phyloP scores from a whole-genome alignment of 176 grass and related monocot genomes.

The Oropetium thomaeum region DNA sequence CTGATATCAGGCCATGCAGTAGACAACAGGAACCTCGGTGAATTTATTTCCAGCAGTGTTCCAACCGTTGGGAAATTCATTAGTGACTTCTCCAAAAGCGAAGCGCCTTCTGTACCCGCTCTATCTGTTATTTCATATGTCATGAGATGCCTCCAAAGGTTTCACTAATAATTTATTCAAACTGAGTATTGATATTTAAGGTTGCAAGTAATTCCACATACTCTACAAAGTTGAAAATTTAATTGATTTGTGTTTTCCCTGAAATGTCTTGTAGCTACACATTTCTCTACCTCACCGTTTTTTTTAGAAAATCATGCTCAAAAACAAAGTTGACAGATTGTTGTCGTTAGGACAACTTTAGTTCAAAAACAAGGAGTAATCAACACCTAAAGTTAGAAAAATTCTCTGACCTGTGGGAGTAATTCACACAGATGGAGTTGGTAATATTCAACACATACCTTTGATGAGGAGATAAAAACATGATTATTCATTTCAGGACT shows the following conservation, averaged over 20 bases:
- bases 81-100: constrained; percentile 32
- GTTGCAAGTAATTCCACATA: not conserved
- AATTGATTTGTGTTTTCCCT: not conserved
- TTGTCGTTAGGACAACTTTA: too few relatives aligned
- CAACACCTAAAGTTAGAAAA: not conserved
- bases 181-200: constrained; percentile 1
- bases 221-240: not conserved
- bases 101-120: constrained; percentile 46
- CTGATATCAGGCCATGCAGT: constrained; percentile 42
- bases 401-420: not conserved
- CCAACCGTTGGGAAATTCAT: constrained; percentile 64
- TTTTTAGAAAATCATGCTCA: not conserved
- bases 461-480: not conserved
- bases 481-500: constrained; percentile 38
- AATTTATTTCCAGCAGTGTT: constrained; percentile 65
- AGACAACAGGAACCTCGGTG: constrained; percentile 62
- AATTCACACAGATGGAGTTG: not conserved
- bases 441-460: not conserved
- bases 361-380: too few relatives aligned
- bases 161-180: not conserved
- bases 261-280: not conserved
- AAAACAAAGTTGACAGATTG: too few relatives aligned
- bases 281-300: not conserved
- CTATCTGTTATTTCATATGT: constrained; percentile 74
- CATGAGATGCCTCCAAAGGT: constrained; percentile 74